A percentile compares a stretch with the other conserved stretches of the same genome.
Evolutionary conservation across 306 rosid species (phyloP).

Genomic region (Inga oerstediana): DNA sequence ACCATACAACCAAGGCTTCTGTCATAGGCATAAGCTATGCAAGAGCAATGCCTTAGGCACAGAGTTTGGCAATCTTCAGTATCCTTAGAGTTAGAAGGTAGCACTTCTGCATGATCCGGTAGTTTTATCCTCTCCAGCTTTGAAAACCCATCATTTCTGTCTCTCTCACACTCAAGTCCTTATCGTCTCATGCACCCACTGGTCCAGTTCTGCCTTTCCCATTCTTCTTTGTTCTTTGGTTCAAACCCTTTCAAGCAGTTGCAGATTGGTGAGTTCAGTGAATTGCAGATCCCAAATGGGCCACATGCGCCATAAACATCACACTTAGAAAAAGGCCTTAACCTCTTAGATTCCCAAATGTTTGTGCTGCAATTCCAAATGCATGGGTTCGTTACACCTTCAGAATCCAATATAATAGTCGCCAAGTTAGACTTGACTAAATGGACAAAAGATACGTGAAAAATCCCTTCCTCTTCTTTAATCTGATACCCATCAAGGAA

Average conservation of each 20-base stretch:
- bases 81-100: background rate
- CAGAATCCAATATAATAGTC: background rate
- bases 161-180: slow-evolving; percentile 26
- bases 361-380: background rate
- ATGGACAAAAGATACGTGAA: background rate
- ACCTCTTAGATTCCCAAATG: background rate
- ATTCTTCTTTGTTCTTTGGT: slow-evolving; percentile 37
- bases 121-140: slow-evolving; percentile 38
- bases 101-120: slow-evolving; percentile 25
- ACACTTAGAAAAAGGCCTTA: background rate
- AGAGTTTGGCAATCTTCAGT: background rate
- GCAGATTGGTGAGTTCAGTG: slow-evolving; percentile 24
- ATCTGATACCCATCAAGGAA: slow-evolving; percentile 1
- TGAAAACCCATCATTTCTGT: slow-evolving; percentile 32
- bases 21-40: slow-evolving; percentile 35
- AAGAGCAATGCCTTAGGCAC: slow-evolving; percentile 35
- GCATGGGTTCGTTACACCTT: background rate
- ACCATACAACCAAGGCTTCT: slow-evolving; percentile 19
- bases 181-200: slow-evolving; percentile 45
- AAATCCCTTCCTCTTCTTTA: slow-evolving; percentile 2
- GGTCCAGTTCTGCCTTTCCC: slow-evolving; percentile 40
- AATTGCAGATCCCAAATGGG: slow-evolving; percentile 32
- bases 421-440: background rate
- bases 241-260: slow-evolving; percentile 47
- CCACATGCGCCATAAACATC: slow-evolving; percentile 36